Percentiles rank a stretch among this genome's conserved stretches.
These are phyloP conservation scores for Mycena venus DNA, from an alignment of 768 basidiomycete species.

Conservation along the genomic window DNA sequence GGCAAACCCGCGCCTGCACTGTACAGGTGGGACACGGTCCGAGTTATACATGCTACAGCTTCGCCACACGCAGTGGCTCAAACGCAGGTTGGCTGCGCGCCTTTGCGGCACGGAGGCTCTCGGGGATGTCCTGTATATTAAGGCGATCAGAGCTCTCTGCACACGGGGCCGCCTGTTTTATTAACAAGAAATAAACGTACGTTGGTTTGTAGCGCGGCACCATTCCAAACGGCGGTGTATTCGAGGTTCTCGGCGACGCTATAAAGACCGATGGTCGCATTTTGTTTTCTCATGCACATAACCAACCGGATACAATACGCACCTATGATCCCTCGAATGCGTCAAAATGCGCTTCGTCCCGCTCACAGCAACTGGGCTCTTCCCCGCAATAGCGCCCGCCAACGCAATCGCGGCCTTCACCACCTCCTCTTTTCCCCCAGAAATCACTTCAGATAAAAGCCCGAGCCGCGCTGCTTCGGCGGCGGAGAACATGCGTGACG, in stretches of 20 bases:
- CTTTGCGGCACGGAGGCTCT: conserved; percentile 1
- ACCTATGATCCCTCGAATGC: conserved; percentile 72
- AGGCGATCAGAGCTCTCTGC: too few relatives aligned
- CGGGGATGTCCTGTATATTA: background rate
- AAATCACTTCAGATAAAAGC: conserved; percentile 78
- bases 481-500: conserved; percentile 77
- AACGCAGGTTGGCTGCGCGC: background rate
- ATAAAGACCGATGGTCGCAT: too few relatives aligned
- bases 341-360: conserved; percentile 72
- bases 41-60: too few relatives aligned
- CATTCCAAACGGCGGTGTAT: conserved; percentile 62
- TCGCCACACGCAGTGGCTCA: background rate
- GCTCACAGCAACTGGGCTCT: conserved; percentile 84
- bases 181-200: conserved; percentile 37
- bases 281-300: too few relatives aligned
- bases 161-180: background rate
- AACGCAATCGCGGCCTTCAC: conserved; percentile 72
- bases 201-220: conserved; percentile 55
- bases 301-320: background rate
- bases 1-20: too few relatives aligned
- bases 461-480: conserved; percentile 78
- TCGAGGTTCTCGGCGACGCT: conserved; percentile 58
- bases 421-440: conserved; percentile 70
- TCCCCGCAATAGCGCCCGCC: conserved; percentile 74
- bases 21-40: too few relatives aligned